phyloP scores from a whole-genome alignment of 169 alveolate species.

The Plasmodium knowlesi region DNA sequence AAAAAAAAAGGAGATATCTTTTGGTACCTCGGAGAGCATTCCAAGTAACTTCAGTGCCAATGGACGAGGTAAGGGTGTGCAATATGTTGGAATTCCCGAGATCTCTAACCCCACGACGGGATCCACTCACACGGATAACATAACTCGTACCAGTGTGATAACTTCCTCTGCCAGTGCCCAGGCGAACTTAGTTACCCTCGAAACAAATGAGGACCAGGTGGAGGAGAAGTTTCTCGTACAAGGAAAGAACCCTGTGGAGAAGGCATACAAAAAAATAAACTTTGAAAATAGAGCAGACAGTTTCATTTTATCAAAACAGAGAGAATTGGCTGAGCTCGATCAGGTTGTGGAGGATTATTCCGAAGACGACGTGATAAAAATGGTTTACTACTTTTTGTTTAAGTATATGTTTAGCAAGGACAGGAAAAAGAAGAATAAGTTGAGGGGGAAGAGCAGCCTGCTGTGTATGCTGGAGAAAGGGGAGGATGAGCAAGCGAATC shows the following conservation, averaged over 20 bases:
- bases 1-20: constrained; percentile 7
- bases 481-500: background rate
- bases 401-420: constrained; percentile 40
- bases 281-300: constrained; percentile 3
- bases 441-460: background rate
- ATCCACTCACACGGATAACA: background rate
- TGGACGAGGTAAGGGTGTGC: background rate
- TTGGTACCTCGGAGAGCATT: background rate
- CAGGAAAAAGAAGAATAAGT: constrained; percentile 2
- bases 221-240: background rate
- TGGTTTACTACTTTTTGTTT: constrained; percentile 42
- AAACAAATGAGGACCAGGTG: background rate
- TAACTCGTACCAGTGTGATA: background rate
- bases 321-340: background rate
- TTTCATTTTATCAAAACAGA: background rate
- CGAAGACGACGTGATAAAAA: constrained; percentile 37
- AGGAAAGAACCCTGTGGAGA: background rate
- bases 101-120: background rate
- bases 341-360: constrained; percentile 21
- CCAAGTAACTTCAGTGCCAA: background rate
- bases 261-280: background rate
- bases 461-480: background rate
- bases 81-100: background rate
- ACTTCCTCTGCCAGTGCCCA: background rate
- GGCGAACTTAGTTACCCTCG: background rate